phyloP scores from a whole-genome alignment of 2,329 filamentous ascomycete species.

The Aspergillus carbonarius region DNA sequence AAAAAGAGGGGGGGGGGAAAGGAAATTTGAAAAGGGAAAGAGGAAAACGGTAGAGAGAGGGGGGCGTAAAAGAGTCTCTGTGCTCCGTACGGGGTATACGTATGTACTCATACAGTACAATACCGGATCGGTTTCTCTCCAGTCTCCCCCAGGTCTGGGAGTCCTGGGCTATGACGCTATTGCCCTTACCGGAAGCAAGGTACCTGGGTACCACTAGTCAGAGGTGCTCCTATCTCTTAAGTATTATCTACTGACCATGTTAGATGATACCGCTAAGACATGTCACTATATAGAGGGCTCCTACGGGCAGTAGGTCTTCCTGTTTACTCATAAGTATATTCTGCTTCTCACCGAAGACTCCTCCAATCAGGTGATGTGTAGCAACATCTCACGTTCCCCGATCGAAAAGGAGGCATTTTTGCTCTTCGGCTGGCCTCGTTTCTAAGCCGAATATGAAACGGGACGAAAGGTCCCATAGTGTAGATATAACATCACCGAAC shows the following conservation, averaged over 20 bases:
- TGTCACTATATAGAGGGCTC: background rate
- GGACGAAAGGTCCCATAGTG: background rate
- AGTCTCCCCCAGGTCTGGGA: background rate
- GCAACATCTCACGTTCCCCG: background rate
- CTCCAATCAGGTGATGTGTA: background rate
- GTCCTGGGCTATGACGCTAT: conserved; percentile 4
- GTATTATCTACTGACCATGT: background rate
- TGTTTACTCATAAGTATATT: background rate
- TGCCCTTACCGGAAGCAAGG: conserved; percentile 11
- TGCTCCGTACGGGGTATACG: background rate
- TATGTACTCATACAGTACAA: background rate
- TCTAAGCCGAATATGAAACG: background rate
- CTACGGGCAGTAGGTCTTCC: background rate
- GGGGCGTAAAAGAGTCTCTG: background rate
- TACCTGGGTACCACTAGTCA: background rate
- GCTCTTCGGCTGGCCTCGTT: background rate
- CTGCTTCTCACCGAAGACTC: background rate
- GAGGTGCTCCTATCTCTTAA: background rate
- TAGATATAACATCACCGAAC: background rate
- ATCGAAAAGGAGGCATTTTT: background rate
- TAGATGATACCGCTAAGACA: background rate
- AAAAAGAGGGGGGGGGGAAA: background rate
- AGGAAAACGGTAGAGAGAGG: background rate
- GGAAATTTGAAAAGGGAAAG: background rate
- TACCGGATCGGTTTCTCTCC: background rate